Conservation (phyloP, 805 yeast species). For the Saccharomycopsis synnaedendra region DNA sequence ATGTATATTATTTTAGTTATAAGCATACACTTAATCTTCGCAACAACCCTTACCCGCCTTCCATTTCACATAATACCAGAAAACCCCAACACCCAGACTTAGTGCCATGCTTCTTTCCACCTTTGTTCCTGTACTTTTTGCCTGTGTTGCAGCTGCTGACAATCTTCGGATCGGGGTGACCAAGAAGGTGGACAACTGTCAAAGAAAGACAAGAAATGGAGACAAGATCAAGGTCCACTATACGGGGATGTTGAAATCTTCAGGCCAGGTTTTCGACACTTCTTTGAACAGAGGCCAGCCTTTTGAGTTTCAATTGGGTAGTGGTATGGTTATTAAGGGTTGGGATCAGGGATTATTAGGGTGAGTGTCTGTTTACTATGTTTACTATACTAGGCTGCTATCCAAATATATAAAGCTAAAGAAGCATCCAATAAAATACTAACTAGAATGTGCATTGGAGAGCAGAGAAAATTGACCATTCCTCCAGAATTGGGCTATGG, state of each 20-base stretch:
- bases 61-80: no score
- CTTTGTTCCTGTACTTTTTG: not conserved
- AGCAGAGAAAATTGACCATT: slow-evolving; percentile 65
- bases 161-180: slow-evolving; percentile 27
- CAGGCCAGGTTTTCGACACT: slow-evolving; percentile 68
- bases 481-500: slow-evolving; percentile 80
- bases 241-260: slow-evolving; percentile 49
- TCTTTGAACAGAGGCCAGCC: slow-evolving; percentile 58
- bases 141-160: slow-evolving; percentile 9
- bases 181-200: slow-evolving; percentile 43
- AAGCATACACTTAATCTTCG: no score
- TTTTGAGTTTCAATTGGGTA: slow-evolving; percentile 60
- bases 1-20: no score
- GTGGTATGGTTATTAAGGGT: slow-evolving; percentile 73
- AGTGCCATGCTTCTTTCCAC: no score
- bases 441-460: slow-evolving; percentile 70
- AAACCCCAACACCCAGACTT: no score
- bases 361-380: slow-evolving; percentile 12
- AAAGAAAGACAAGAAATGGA: slow-evolving; percentile 45
- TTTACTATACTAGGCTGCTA: not conserved
- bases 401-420: not conserved
- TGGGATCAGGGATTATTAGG: slow-evolving; percentile 75
- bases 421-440: not conserved
- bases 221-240: slow-evolving; percentile 71
- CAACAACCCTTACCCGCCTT: no score